Base-by-base conservation (phyloP, 2,329 filamentous ascomycete species). In the Botrytis galanthina region DNA sequence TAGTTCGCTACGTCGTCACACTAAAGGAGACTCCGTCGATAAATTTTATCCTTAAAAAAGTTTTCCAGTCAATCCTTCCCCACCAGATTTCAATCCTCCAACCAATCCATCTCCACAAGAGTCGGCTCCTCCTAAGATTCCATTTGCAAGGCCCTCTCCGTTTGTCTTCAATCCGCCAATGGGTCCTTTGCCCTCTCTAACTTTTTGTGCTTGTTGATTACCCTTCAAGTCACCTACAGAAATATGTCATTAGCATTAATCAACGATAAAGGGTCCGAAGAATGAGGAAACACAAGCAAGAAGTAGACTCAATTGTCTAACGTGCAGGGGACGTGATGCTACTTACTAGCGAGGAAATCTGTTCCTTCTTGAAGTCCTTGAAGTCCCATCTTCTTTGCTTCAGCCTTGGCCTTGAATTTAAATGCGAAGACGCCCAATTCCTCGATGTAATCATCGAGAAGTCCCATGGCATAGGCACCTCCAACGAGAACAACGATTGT, bases 331-430 rank as follows among this genome's bases (percentile, higher is more conserved):
- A 32, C 32, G 39, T 12, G 26, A 20, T 37, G 10, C 26, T 46
- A 77, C 79, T 78, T 73, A 83, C 82, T 79, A 72, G 80, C 80
- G 5, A 81, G 64, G 74, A 83, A 84, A 75, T 83, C 83, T 73
- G 83, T 75, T 29, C 83, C 83, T 67, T 82, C 81, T 74, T 82
- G 81, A 76, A 82, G 62, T 1, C 83, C 83, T 75, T 83, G 75
- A 14, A 82, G 81, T 75, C 83, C 77, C 75, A 83, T 76, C 72
- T 82, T 82, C 76, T 84, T 83, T 59, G 81, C 79, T 76, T 84
- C 83, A 12, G 82, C 82, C 76, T 82, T 80, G 0, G 82, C 83
- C 77, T 84, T 82, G 46, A 82, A 81, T 77, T 84, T 83, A 78
- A 84, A 82, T 69, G 83, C 74, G 71, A 80, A 80, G 37, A 82